Evolutionary conservation across 768 basidiomycete genomes (phyloP).

Genomic region (Boletus rubescentipes): DNA sequence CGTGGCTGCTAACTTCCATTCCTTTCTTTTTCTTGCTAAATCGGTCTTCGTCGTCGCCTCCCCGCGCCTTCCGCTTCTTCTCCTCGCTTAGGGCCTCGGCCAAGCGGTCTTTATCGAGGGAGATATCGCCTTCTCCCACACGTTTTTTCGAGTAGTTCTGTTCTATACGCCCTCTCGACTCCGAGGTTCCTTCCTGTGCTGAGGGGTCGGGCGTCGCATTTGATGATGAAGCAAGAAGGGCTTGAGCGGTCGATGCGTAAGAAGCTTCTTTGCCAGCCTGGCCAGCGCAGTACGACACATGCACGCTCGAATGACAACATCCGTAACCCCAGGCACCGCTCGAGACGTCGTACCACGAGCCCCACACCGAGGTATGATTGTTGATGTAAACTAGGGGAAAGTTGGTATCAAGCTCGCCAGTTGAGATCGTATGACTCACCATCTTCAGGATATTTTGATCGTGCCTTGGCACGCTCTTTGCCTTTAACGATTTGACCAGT

Average conservation of each 20-base stretch:
- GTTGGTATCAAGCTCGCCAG: background rate
- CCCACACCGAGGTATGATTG: constrained; percentile 97
- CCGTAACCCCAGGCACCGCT: constrained; percentile 86
- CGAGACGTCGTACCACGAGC: constrained; percentile 83
- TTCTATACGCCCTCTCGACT: constrained; percentile 45
- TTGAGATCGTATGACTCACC: constrained; percentile 46
- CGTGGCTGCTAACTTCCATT: constrained; percentile 54
- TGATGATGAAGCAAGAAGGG: constrained; percentile 52
- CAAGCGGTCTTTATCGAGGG: constrained; percentile 68
- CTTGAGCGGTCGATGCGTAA: constrained; percentile 70
- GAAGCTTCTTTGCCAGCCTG: constrained; percentile 78
- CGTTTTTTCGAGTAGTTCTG: constrained; percentile 78
- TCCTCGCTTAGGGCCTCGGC: constrained; percentile 74
- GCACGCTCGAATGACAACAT: constrained; percentile 87
- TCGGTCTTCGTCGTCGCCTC: constrained; percentile 52
- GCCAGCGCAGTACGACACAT: constrained; percentile 91
- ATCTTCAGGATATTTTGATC: constrained; percentile 96
- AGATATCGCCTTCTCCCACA: constrained; percentile 78
- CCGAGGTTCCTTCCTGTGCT: constrained; percentile 31
- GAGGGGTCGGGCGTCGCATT: constrained; percentile 27
- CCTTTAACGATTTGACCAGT: constrained; percentile 91
- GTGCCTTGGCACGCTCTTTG: constrained; percentile 79
- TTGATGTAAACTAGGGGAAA: constrained; percentile 68
- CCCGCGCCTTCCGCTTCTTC: constrained; percentile 70
- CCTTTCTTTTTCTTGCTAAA: constrained; percentile 61